Percentiles rank a stretch among this genome's conserved stretches.
These are phyloP conservation scores for Leptoxyphium fumago DNA, from an alignment of 2,329 filamentous ascomycete genomes.

Conservation along the genomic window DNA sequence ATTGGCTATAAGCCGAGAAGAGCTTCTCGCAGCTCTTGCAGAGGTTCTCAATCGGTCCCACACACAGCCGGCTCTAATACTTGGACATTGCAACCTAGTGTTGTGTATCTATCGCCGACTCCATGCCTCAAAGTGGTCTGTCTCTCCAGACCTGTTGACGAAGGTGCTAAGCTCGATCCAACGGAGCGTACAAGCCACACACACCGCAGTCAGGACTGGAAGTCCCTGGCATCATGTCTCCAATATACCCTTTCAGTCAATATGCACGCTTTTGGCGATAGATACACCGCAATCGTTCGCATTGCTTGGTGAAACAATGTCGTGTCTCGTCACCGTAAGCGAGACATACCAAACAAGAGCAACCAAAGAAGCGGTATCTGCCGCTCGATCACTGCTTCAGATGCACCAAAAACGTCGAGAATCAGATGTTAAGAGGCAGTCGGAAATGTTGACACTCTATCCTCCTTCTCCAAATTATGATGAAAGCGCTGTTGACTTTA, in stretches of 20 bases:
- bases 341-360: slow-evolving; percentile 8
- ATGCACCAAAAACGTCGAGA: slow-evolving; percentile 27
- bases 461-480: too few species aligned
- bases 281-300: slow-evolving; percentile 33
- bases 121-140: slow-evolving; percentile 30
- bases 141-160: slow-evolving; percentile 27
- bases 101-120: slow-evolving; percentile 39
- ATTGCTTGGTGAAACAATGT: slow-evolving; percentile 34
- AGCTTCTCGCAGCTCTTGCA: slow-evolving; percentile 13
- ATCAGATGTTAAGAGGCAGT: too few species aligned
- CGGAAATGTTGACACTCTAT: too few species aligned
- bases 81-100: slow-evolving; percentile 40
- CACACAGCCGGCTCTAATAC: slow-evolving; percentile 27
- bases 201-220: slow-evolving; percentile 25
- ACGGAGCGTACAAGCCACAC: slow-evolving; percentile 29
- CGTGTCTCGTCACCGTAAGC: slow-evolving; percentile 4
- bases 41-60: slow-evolving; percentile 28
- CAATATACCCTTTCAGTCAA: slow-evolving; percentile 41
- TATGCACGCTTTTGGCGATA: slow-evolving; percentile 38
- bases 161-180: slow-evolving; percentile 29
- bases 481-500: too few species aligned
- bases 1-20: too few species aligned
- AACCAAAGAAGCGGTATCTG: slow-evolving; percentile 35
- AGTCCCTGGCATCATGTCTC: slow-evolving; percentile 42
- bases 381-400: slow-evolving; percentile 35